These are phyloP conservation scores for Ophiostoma piceae DNA, from an alignment of 2,329 filamentous ascomycete genomes.

Conservation along the genomic window DNA sequence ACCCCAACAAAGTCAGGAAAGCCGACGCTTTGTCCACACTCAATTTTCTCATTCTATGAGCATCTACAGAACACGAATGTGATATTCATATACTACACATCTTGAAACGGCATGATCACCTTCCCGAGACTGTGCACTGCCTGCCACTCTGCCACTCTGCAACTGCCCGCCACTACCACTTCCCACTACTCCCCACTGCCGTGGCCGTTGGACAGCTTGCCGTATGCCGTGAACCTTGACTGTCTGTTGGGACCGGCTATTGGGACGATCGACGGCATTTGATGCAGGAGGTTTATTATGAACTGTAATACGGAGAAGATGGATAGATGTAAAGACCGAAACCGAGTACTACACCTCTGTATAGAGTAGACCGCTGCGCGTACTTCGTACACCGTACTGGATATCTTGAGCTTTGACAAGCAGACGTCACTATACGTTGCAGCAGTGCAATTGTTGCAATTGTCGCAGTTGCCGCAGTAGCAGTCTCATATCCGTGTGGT, in stretches of 20 bases:
- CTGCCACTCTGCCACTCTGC: neutral
- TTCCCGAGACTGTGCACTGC: neutral
- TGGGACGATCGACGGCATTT: neutral
- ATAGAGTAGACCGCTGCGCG: neutral
- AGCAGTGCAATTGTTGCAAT: neutral
- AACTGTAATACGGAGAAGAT: neutral
- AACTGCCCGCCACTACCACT: neutral
- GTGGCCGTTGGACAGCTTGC: neutral
- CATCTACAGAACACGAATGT: neutral
- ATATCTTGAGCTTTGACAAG: neutral
- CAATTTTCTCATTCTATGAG: neutral
- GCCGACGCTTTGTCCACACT: neutral
- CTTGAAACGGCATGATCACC: neutral
- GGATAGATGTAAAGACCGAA: neutral
- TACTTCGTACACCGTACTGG: neutral
- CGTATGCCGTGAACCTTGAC: neutral
- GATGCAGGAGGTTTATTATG: neutral
- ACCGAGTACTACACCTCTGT: too few species aligned
- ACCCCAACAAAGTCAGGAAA: neutral
- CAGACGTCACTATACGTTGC: neutral
- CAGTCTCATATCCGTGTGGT: neutral
- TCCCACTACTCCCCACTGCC: neutral
- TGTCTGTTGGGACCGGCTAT: neutral
- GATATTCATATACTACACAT: neutral
- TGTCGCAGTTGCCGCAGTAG: neutral